These are phyloP conservation scores for Thraustochytrium striatum DNA, from an alignment of 352 stramenopile genomes.

Conservation along the genomic window DNA sequence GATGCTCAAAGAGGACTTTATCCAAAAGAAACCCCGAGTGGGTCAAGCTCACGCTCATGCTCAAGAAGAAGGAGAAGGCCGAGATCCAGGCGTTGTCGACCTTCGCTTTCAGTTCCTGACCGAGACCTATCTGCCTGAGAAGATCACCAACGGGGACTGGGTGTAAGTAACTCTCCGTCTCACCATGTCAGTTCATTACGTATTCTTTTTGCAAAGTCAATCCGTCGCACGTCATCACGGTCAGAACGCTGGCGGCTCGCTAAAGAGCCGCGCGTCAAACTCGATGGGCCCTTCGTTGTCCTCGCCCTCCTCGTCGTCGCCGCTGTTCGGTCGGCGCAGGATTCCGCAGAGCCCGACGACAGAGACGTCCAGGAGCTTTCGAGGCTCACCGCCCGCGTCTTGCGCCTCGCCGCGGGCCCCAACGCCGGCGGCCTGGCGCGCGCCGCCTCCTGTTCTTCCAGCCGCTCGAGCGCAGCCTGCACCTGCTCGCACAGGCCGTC, in stretches of 20 bases:
- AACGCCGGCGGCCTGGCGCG: neutral
- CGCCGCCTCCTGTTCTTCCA: neutral
- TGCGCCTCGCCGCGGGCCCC: neutral
- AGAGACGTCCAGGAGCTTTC: too few relatives aligned
- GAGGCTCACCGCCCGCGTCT: too few relatives aligned
- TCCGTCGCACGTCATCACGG: too few relatives aligned
- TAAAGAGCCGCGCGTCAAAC: too few relatives aligned
- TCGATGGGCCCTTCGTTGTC: neutral
- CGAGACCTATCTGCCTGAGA: constrained; percentile 71
- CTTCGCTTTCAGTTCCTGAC: constrained; percentile 84
- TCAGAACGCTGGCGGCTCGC: too few relatives aligned
- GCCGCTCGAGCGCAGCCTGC: neutral
- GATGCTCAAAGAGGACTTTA: constrained; percentile 77
- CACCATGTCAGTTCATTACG: neutral
- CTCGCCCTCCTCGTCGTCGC: too few relatives aligned
- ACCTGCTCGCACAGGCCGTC: neutral
- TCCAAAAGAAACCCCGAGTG: constrained; percentile 75
- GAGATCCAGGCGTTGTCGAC: constrained; percentile 78
- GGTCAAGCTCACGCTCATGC: constrained; percentile 75
- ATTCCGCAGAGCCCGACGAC: too few relatives aligned
- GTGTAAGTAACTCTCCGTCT: constrained; percentile 48
- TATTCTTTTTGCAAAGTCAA: neutral
- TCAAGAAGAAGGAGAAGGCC: constrained; percentile 76
- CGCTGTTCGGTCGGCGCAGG: too few relatives aligned
- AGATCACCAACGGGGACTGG: constrained; percentile 62